Evolutionary conservation across 2,329 filamentous ascomycete genomes (phyloP).

Genomic region (Balansia obtecta): DNA sequence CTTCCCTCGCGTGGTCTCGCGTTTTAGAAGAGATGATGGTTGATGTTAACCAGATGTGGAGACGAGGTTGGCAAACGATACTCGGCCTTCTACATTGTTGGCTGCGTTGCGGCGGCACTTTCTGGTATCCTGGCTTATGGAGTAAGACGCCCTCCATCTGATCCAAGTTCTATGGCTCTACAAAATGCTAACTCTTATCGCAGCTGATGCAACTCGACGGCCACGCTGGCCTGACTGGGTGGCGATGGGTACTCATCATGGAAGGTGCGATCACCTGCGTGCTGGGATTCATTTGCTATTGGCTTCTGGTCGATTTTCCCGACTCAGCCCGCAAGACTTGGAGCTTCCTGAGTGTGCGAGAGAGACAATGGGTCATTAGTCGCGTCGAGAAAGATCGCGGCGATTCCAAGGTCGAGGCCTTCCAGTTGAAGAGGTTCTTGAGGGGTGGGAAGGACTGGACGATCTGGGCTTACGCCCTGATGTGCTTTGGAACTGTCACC

Average conservation of each 20-base stretch:
- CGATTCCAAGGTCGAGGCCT: constrained; percentile 41
- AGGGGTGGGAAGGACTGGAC: constrained; percentile 37
- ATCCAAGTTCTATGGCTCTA: neutral
- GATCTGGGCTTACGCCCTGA: constrained; percentile 49
- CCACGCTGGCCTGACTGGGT: constrained; percentile 39
- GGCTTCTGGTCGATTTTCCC: constrained; percentile 52
- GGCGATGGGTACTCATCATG: constrained; percentile 56
- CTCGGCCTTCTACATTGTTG: constrained; percentile 56
- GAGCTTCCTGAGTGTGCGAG: constrained; percentile 38
- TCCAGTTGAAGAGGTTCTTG: constrained; percentile 35
- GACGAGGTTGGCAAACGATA: constrained; percentile 61
- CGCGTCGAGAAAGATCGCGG: constrained; percentile 45
- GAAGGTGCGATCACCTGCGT: constrained; percentile 41
- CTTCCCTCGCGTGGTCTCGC: too few species aligned
- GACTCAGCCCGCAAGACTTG: constrained; percentile 39
- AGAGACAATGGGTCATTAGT: constrained; percentile 39
- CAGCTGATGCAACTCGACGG: constrained; percentile 51
- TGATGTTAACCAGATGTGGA: constrained; percentile 8
- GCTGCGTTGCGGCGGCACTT: constrained; percentile 53
- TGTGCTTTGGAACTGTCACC: constrained; percentile 56
- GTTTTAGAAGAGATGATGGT: neutral
- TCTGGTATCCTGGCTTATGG: constrained; percentile 60
- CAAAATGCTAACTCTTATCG: neutral
- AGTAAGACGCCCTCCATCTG: constrained; percentile 17
- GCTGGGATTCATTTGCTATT: constrained; percentile 37